These are phyloP conservation scores for Berberis vulgaris DNA, from an alignment of 164 flowering plant genomes.

Conservation along the genomic window DNA sequence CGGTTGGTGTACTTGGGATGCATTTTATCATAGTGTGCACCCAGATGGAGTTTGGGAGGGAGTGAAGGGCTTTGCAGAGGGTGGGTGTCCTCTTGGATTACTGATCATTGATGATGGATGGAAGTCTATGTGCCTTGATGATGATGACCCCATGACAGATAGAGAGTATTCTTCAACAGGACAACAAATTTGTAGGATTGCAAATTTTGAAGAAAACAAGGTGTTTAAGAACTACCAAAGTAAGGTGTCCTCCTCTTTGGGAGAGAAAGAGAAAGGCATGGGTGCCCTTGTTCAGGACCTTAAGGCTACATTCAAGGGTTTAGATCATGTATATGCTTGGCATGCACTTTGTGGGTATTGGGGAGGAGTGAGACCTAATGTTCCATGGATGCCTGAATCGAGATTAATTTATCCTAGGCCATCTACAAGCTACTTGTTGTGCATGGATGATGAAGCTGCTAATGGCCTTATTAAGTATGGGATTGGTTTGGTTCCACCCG, in stretches of 20 bases:
- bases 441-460: conserved; percentile 74
- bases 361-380: conserved; percentile 76
- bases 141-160: conserved; percentile 34
- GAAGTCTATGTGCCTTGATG: conserved; percentile 46
- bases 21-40: conserved; percentile 50
- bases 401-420: conserved; percentile 33
- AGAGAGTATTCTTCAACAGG: conserved; percentile 26
- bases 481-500: conserved; percentile 58
- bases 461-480: conserved; percentile 61
- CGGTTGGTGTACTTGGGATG: conserved; percentile 88
- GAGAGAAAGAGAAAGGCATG: conserved; percentile 37
- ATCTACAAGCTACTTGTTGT: conserved; percentile 45
- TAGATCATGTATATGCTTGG: conserved; percentile 82
- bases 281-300: conserved; percentile 66
- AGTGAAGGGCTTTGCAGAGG: conserved; percentile 42
- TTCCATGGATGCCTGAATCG: conserved; percentile 40
- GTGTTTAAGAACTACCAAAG: conserved; percentile 51
- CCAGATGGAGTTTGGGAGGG: conserved; percentile 59
- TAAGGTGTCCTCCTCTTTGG: neutral
- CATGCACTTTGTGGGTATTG: conserved; percentile 82
- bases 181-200: conserved; percentile 61
- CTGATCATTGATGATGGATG: conserved; percentile 75
- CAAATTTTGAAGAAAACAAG: conserved; percentile 47
- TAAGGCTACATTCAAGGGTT: conserved; percentile 43
- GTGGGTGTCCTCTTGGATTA: conserved; percentile 62